These are phyloP conservation scores for Candida germanica DNA, from an alignment of 805 yeast genomes.

Conservation along the genomic window DNA sequence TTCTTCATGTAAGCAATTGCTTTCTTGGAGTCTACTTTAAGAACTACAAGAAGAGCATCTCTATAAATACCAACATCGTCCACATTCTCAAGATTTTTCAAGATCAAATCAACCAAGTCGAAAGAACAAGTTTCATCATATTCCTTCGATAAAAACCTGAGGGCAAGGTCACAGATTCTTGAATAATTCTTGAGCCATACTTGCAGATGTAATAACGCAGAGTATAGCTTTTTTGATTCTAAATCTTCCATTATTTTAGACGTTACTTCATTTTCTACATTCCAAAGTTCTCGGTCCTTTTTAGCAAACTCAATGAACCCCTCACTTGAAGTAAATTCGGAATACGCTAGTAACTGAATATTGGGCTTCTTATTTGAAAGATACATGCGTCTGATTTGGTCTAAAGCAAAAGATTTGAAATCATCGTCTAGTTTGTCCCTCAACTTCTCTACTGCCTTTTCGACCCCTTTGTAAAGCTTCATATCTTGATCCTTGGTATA, in stretches of 20 bases:
- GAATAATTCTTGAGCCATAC: slow-evolving; percentile 9
- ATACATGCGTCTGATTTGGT: slow-evolving; percentile 7
- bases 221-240: slow-evolving; percentile 3
- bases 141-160: slow-evolving; percentile 4
- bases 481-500: slow-evolving; percentile 2
- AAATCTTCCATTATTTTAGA: slow-evolving; percentile 5
- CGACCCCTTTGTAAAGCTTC: slow-evolving; percentile 6
- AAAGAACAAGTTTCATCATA: neutral
- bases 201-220: slow-evolving; percentile 11
- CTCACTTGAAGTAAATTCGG: slow-evolving; percentile 8
- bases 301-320: slow-evolving; percentile 13
- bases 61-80: slow-evolving; percentile 25
- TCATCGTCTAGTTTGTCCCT: slow-evolving; percentile 1
- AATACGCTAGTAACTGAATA: slow-evolving; percentile 11
- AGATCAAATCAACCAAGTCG: slow-evolving; percentile 8
- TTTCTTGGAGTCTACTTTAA: slow-evolving; percentile 24
- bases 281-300: slow-evolving; percentile 16
- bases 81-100: slow-evolving; percentile 10
- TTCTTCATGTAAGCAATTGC: slow-evolving; percentile 32
- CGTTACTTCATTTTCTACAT: slow-evolving; percentile 3
- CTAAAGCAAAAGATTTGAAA: slow-evolving; percentile 6
- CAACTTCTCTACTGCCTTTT: slow-evolving; percentile 2
- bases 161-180: slow-evolving; percentile 3
- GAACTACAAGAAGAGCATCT: slow-evolving; percentile 28
- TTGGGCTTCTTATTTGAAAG: slow-evolving; percentile 4